Base-by-base conservation (phyloP, 192 early-diverging fungal genomes). In the Cladochytrium replicatum region DNA sequence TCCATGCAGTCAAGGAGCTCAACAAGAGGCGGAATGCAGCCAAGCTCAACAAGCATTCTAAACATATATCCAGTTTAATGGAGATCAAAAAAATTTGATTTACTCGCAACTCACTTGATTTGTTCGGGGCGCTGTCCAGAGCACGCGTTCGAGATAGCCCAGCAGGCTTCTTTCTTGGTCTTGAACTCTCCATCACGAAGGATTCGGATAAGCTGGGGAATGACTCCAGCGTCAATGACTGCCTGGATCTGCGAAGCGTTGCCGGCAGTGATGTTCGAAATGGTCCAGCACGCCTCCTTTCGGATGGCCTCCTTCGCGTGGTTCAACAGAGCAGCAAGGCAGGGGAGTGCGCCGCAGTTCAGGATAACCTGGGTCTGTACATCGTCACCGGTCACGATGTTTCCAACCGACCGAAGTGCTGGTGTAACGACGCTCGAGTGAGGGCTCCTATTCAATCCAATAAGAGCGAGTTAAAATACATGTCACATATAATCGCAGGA, bases 211-310 rank as follows among this genome's bases (percentile, higher is more conserved):
- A 99, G 76, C 9, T 86, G 89, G 9, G 93, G 90, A 48, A 97
- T 79, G 41, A 97, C 74, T 68, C 89, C 90, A 58, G 88, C 88
- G 44, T 99, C 90, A 51, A 99, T 93, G 34, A 99, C 83, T 27
- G 77, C 75, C 69, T 99, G 66, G 69, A 99, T 97, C 68, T 99
- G 93, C 17, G 65, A 59, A 15, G 87, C 72, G 63, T 87, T 93
- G 34, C 95, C 95, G 7, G 95, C 93, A 25, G 95, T 99, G 66
- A 99, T 88, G 74, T 99, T 99, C 23, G 91, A 94, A 43, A 99
- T 91, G 11, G 95, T 99, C 95, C 95, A 99, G 72, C 93, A 97
- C 38, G 93, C 89, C 68, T 99, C 95, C 78, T 99, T 99, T 57
- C 91, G 81, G 63, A 99, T 95, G 37, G 79, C 86, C 29, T 99